Conservation (phyloP, 2,329 filamentous ascomycete genomes). For the Aureobasidium musti region DNA sequence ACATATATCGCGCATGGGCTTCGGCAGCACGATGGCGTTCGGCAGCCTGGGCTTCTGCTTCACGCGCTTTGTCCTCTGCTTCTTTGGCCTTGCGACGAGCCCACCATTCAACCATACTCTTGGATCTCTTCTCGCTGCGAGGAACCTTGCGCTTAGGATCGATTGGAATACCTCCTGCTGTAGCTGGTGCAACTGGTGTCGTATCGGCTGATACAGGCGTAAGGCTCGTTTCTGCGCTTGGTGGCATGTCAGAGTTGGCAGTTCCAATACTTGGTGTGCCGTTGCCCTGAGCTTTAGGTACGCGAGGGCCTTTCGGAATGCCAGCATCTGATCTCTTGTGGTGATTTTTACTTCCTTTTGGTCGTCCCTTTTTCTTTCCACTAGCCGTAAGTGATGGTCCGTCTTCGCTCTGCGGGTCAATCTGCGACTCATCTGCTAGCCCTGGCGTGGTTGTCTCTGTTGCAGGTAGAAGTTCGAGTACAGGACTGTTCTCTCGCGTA, state of each 20-base stretch:
- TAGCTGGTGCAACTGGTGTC: neutral
- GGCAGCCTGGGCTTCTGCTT: slow-evolving; percentile 13
- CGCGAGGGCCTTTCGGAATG: slow-evolving; percentile 53
- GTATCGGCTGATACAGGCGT: neutral
- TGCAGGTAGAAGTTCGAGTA: neutral
- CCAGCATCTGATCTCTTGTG: slow-evolving; percentile 51
- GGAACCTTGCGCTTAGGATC: slow-evolving; percentile 32
- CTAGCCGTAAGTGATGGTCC: slow-evolving; percentile 20
- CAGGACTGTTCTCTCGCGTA: slow-evolving; percentile 27
- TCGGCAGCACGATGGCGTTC: slow-evolving; percentile 23
- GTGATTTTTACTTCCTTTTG: slow-evolving; percentile 52
- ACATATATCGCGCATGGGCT: slow-evolving; percentile 23
- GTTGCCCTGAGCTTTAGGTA: slow-evolving; percentile 32
- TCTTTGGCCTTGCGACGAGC: slow-evolving; percentile 46
- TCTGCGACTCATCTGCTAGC: slow-evolving; percentile 7
- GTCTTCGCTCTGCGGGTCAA: slow-evolving; percentile 21
- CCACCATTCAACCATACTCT: slow-evolving; percentile 52
- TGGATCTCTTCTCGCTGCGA: slow-evolving; percentile 49
- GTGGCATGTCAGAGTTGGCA: neutral
- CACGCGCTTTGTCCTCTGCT: slow-evolving; percentile 31
- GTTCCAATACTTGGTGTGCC: slow-evolving; percentile 9
- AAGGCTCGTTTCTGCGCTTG: slow-evolving; percentile 12
- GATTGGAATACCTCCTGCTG: neutral
- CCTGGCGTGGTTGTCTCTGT: slow-evolving; percentile 33
- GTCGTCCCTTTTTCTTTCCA: slow-evolving; percentile 40